Percentiles rank a stretch among this genome's conserved stretches.
phyloP scores from a whole-genome alignment of 768 basidiomycete genomes.

The Suillus occidentalis region DNA sequence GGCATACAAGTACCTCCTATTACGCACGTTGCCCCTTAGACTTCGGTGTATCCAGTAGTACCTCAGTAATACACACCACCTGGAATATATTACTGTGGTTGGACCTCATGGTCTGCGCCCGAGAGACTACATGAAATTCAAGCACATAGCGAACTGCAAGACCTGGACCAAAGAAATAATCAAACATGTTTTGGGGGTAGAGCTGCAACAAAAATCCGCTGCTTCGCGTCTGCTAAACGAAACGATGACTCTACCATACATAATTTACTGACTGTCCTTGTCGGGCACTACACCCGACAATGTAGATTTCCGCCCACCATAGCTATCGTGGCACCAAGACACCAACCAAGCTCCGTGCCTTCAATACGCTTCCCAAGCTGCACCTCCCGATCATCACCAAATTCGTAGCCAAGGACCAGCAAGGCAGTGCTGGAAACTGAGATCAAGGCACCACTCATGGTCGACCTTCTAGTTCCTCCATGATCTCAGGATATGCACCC shows the following conservation, averaged over 20 bases:
- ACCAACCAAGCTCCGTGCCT: conserved; percentile 94
- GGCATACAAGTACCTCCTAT: not conserved
- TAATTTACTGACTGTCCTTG: not conserved
- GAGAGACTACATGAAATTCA: not conserved
- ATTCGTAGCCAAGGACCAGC: conserved; percentile 88
- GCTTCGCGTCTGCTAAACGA: not conserved
- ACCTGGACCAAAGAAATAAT: not conserved
- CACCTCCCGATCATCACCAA: conserved; percentile 65
- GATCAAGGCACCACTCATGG: conserved; percentile 95
- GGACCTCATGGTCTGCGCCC: not conserved
- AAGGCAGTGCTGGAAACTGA: conserved; percentile 95
- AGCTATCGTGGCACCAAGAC: conserved; percentile 79
- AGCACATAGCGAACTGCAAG: not conserved
- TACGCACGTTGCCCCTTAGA: not conserved
- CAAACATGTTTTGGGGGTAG: not conserved
- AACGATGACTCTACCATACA: not conserved
- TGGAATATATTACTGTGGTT: not conserved
- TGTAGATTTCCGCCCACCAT: conserved; percentile 64
- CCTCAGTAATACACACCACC: not conserved
- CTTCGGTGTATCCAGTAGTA: not conserved
- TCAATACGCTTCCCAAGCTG: conserved; percentile 83
- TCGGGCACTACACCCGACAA: conserved; percentile 40
- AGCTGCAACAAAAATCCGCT: not conserved
- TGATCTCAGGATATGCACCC: conserved; percentile 44
- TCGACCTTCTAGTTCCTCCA: conserved; percentile 72